These are phyloP conservation scores for Cytospora paraplurivora DNA, from an alignment of 2,329 filamentous ascomycete genomes.

Conservation along the genomic window DNA sequence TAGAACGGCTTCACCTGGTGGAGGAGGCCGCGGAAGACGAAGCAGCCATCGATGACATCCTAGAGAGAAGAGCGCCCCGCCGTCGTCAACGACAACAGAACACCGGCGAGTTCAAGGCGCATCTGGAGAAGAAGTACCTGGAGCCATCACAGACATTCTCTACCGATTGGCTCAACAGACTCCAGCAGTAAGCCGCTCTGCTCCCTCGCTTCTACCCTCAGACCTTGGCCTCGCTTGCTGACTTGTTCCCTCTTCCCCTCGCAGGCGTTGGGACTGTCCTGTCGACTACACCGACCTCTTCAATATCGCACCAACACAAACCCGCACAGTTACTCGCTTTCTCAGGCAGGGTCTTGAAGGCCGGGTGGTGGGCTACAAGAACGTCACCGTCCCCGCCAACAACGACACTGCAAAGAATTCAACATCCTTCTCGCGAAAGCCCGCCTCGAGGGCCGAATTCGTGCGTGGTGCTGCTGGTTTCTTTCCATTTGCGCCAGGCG, in stretches of 20 bases:
- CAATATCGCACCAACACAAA: conserved; percentile 85
- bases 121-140: conserved; percentile 77
- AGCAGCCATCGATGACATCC: conserved; percentile 58
- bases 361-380: conserved; percentile 87
- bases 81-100: conserved; percentile 51
- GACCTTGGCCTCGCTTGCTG: conserved; percentile 4
- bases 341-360: conserved; percentile 89
- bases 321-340: conserved; percentile 92
- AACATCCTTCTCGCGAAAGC: conserved; percentile 83
- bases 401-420: conserved; percentile 94
- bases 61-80: conserved; percentile 48
- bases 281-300: conserved; percentile 84
- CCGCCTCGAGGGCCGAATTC: conserved; percentile 84
- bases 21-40: conserved; percentile 35
- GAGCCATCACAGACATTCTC: conserved; percentile 79
- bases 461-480: conserved; percentile 91
- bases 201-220: neutral
- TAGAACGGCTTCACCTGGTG: conserved; percentile 53
- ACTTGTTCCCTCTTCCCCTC: neutral
- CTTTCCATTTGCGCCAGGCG: conserved; percentile 91
- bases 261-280: conserved; percentile 72
- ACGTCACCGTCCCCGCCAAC: conserved; percentile 87
- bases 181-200: conserved; percentile 68
- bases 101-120: conserved; percentile 65
- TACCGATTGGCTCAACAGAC: conserved; percentile 79